phyloP scores from a whole-genome alignment of 257 asterid species.

The Paulownia fortunei region DNA sequence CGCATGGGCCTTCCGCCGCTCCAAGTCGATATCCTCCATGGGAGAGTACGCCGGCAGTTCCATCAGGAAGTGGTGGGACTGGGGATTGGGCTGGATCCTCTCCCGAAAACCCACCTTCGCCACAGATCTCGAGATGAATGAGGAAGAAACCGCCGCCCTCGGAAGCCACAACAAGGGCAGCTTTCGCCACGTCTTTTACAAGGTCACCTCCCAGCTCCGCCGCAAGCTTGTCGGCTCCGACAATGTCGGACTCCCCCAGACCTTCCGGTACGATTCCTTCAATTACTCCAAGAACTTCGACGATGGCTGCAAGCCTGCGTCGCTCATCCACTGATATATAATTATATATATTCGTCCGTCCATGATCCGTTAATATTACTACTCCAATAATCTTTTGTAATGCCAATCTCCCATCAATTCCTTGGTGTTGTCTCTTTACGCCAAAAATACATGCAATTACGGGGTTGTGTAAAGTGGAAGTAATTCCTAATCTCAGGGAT shows the following conservation, averaged over 20 bases:
- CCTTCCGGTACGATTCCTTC: constrained; percentile 61
- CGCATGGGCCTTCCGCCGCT: constrained; percentile 59
- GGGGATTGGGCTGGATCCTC: constrained; percentile 82
- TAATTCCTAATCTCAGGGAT: neutral
- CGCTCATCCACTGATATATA: constrained; percentile 22
- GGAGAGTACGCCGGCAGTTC: constrained; percentile 58
- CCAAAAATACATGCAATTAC: neutral
- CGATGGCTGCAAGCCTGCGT: constrained; percentile 28
- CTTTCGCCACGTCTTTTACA: constrained; percentile 82
- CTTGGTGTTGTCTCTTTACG: too few species aligned
- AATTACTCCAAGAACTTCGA: constrained; percentile 55
- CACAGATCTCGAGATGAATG: constrained; percentile 87
- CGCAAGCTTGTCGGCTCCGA: constrained; percentile 62
- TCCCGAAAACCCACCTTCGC: constrained; percentile 77
- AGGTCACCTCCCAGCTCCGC: constrained; percentile 64
- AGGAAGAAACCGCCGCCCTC: constrained; percentile 61
- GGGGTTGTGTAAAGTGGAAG: neutral
- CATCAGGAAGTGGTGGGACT: constrained; percentile 79
- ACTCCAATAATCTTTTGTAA: neutral
- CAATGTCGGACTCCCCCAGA: constrained; percentile 73
- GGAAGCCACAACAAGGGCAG: constrained; percentile 81
- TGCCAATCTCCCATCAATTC: too few species aligned
- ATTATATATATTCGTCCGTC: neutral
- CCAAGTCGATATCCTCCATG: constrained; percentile 65
- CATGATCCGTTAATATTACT: neutral